Evolutionary conservation across 768 basidiomycete genomes (phyloP), one percentile per base, ranked within the genome.

Genomic region (Lactarius sp.): DNA sequence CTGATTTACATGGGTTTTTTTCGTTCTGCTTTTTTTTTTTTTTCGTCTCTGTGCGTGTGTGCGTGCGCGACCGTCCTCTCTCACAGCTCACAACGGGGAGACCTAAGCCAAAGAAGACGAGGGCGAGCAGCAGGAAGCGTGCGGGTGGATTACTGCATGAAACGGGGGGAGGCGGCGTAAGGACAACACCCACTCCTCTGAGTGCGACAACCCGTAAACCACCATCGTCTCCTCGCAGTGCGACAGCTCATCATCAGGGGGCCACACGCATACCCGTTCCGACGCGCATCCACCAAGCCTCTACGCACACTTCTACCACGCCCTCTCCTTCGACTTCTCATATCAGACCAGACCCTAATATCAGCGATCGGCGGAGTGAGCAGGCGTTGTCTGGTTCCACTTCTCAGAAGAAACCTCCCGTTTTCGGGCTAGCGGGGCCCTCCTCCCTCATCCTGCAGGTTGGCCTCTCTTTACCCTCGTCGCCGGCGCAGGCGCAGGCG

Each of bases 31-130:
- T 27, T 27, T 27, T 27, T n/a, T n/a, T n/a, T 44, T 44, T 75
- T 77, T 69, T 65, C 69, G 66, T 64, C 55, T 70, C 66, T 56
- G 60, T 67, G 27, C 27, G 27, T 27, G 27, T 27, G 22, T 27
- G 22, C 22, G 22, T 27, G 27, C 27, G 27, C 27, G 66, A 61
- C 53, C 60, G 54, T 60, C 69, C 42, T 66, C 60, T 71, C 44
- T 67, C 31, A 71, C 73, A 92, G 90, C 88, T 86, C 55, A 90
- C 90, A 22, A 89, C 84, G 77, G 84, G 83, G 60, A 80, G 88
- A 71, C 85, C 84, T 52, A 85, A 81, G 75, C 63, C 58, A 12
- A 57, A 67, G 46, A 59, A 51, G n/a, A 59, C 34, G n/a, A 70
- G 36, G n/a, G 64, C 34, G n/a, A 70, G 36, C 56, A 37, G 4